These are phyloP conservation scores for Atalantia buxifolia DNA, from an alignment of 345 rosid genomes.

Conservation along the genomic window DNA sequence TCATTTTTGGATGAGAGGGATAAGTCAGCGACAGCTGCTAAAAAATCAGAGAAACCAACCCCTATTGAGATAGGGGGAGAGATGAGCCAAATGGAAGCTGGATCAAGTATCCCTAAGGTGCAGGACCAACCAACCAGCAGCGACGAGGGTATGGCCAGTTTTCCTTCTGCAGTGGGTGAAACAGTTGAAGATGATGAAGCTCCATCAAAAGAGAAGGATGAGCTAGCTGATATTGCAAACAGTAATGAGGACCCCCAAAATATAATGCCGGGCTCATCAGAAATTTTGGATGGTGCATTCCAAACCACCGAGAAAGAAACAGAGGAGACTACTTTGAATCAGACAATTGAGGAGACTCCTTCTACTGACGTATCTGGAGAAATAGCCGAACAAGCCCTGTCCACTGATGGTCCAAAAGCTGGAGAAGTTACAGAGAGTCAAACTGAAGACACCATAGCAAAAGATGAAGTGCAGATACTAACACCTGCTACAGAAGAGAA, in stretches of 20 bases:
- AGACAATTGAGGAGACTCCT: slow-evolving; percentile 25
- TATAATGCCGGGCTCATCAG: slow-evolving; percentile 5
- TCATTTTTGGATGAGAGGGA: slow-evolving; percentile 72
- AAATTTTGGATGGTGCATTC: slow-evolving; percentile 18
- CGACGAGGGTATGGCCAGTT: slow-evolving; percentile 4
- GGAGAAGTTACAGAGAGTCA: slow-evolving; percentile 28
- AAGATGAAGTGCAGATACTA: slow-evolving; percentile 29
- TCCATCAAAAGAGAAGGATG: slow-evolving; percentile 14
- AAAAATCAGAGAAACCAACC: slow-evolving; percentile 13
- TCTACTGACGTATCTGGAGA: slow-evolving; percentile 32
- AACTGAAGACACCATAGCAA: slow-evolving; percentile 20
- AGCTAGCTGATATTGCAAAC: slow-evolving; percentile 5
- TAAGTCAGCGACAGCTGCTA: slow-evolving; percentile 33
- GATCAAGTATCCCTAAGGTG: slow-evolving; percentile 26
- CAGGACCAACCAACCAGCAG: slow-evolving; percentile 20
- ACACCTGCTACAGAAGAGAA: slow-evolving; percentile 23
- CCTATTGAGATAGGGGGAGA: slow-evolving; percentile 22
- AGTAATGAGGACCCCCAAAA: background rate
- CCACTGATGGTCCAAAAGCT: slow-evolving; percentile 37
- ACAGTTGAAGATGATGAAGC: slow-evolving; percentile 20
- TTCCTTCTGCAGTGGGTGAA: slow-evolving; percentile 24
- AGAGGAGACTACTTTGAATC: slow-evolving; percentile 15
- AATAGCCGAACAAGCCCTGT: slow-evolving; percentile 27
- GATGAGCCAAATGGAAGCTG: slow-evolving; percentile 24
- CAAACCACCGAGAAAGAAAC: slow-evolving; percentile 24